These are phyloP conservation scores for Thielaviopsis ethacetica DNA, from an alignment of 2,329 filamentous ascomycete genomes.

Conservation along the genomic window DNA sequence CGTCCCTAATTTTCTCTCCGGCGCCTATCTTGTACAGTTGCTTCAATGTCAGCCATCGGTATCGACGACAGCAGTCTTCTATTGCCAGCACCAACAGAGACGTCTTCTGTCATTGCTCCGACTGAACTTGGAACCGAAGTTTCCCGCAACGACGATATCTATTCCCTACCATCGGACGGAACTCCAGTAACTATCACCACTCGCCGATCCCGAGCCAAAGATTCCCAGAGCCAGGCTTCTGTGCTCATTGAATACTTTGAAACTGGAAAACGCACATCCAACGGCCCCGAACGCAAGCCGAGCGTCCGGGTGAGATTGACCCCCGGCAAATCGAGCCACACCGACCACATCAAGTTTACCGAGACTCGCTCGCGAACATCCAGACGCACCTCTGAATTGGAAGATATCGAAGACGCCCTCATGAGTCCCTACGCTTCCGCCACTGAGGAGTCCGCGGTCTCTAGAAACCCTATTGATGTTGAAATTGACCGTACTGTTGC, in stretches of 20 bases:
- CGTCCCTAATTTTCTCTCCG: too few species aligned
- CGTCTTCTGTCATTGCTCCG: conserved; percentile 22
- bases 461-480: conserved; percentile 67
- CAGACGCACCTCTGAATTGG: conserved; percentile 30
- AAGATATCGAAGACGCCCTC: conserved; percentile 44
- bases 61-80: conserved; percentile 40
- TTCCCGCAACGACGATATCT: conserved; percentile 53
- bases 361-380: conserved; percentile 60
- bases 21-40: neutral
- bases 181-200: conserved; percentile 87
- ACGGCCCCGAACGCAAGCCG: conserved; percentile 51
- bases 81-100: conserved; percentile 63
- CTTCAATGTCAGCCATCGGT: conserved; percentile 27
- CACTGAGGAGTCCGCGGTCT: conserved; percentile 64
- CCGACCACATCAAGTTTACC: conserved; percentile 75
- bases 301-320: conserved; percentile 70
- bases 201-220: conserved; percentile 16
- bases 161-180: conserved; percentile 71
- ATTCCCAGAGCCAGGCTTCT: conserved; percentile 62
- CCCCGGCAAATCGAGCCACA: conserved; percentile 52
- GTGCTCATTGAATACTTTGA: conserved; percentile 93
- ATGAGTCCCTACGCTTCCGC: conserved; percentile 61
- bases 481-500: conserved; percentile 48
- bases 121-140: conserved; percentile 52
- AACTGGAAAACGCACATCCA: conserved; percentile 32